phyloP scores from a whole-genome alignment of 768 basidiomycete genomes.

The Obba rivulosa region DNA sequence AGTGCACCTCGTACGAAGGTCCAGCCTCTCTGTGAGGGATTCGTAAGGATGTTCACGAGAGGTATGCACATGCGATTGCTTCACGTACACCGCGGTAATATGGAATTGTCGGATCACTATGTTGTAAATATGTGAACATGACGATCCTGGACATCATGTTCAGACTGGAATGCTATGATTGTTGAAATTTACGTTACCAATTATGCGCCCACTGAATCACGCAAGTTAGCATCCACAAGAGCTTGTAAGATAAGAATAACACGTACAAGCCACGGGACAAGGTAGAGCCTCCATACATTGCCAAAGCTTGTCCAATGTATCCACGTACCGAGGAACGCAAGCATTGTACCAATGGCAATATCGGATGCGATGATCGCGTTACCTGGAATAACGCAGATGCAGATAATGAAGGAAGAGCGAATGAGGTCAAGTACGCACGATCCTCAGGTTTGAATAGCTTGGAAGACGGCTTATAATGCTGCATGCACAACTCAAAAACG shows the following conservation, averaged over 20 bases:
- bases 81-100: conserved; percentile 14
- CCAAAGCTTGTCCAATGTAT: conserved; percentile 26
- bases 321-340: conserved; percentile 28
- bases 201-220: conserved; percentile 5
- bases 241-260: background rate
- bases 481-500: background rate
- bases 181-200: background rate
- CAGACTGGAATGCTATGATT: too few relatives aligned
- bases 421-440: conserved; percentile 22
- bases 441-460: conserved; percentile 41
- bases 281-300: conserved; percentile 35
- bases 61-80: background rate
- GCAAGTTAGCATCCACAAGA: background rate
- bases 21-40: conserved; percentile 14
- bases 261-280: conserved; percentile 46
- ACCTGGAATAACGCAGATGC: conserved; percentile 1
- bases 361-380: conserved; percentile 37
- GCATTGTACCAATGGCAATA: conserved; percentile 34
- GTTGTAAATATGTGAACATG: conserved; percentile 23
- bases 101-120: conserved; percentile 22
- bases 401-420: background rate
- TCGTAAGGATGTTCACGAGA: background rate
- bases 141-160: conserved; percentile 13
- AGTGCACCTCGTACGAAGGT: conserved; percentile 25
- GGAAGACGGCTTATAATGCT: conserved; percentile 29